Base-by-base conservation (phyloP, 2,329 filamentous ascomycete genomes). In the Podosphaera xanthii region DNA sequence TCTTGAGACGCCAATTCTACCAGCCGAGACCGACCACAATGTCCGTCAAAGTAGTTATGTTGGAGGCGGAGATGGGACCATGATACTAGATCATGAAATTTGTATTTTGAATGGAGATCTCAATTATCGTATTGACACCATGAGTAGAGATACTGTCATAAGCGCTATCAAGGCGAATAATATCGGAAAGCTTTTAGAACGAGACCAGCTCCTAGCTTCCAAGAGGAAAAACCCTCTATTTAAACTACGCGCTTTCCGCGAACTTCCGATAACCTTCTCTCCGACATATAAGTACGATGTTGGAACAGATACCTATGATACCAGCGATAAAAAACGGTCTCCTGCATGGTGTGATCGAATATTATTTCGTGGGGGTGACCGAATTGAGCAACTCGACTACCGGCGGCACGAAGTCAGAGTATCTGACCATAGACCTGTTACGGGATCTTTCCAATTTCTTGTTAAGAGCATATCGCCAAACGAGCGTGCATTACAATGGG, bases 261-360 rank as follows among this genome's bases (percentile, higher is more conserved):
- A 98, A 71, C 77, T 84, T 59, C 86, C 86, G 0, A 96, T 98
- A 66, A 84, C 82, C 0, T 98, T 98, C 69, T 84, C 88, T 6
- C 92, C 92, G 0, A 98, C 92, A 0, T 98, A 98, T 76, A 98
- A 98, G 70, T 98, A 98, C 70, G 92, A 98, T 65, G 88, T 97
- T 0, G 90, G 90, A 14, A 94, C 88, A 0, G 91, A 97, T 68
- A 85, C 81, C 5, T 98, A 97, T 70, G 92, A 98, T 69, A 85
- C 86, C 0, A 91, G 86, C 65, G 92, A 98, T 71, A 98, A 98
- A 76, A 87, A 87, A 70, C 81, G 92, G 57, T 85, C 87, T 31
- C 92, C 92, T 0, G 92, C 92, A 0, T 98, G 92, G 92, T 98
- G 92, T 70, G 92, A 98, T 73, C 81, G 92, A 42, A 73, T 98